These are phyloP conservation scores for Aurantiochytrium sp. DNA, from an alignment of 108 stramenopile genomes.

Conservation along the genomic window DNA sequence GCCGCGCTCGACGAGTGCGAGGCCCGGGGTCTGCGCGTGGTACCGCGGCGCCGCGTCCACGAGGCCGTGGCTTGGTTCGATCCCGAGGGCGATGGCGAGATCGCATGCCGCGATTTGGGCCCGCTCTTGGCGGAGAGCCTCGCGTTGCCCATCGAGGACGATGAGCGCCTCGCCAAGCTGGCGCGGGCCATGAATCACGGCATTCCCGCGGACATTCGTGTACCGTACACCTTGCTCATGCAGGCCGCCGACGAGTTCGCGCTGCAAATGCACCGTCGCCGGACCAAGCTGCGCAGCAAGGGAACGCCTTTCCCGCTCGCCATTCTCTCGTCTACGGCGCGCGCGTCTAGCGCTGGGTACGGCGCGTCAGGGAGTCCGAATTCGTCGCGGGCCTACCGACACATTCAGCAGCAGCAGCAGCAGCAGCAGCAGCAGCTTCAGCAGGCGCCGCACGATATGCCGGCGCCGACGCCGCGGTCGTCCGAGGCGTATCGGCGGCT, in stretches of 20 bases:
- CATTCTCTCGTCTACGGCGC: not conserved
- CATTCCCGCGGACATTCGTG: not conserved
- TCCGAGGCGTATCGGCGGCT: not conserved
- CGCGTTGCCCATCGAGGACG: not conserved
- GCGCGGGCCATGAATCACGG: not conserved
- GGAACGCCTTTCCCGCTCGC: not conserved
- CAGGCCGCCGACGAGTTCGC: conserved; percentile 17
- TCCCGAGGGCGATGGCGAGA: not conserved
- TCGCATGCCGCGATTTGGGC: not conserved
- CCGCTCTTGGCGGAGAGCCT: not conserved
- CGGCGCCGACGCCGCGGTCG: not conserved
- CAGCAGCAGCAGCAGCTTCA: too few species aligned
- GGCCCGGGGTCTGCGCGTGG: not conserved
- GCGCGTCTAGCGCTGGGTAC: not conserved
- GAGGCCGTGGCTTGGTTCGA: not conserved
- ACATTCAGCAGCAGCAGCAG: too few species aligned
- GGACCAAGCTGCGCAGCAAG: not conserved
- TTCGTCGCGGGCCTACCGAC: not conserved
- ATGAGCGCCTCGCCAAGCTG: not conserved
- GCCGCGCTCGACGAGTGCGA: not conserved
- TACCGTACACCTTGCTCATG: not conserved
- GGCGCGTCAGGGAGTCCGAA: too few species aligned
- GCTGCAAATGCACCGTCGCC: not conserved
- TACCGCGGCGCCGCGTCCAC: not conserved
- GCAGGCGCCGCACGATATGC: too few species aligned